Evolutionary conservation across 441 rosid genomes (phyloP).

Genomic region (Pelargonium myrrhifolium): DNA sequence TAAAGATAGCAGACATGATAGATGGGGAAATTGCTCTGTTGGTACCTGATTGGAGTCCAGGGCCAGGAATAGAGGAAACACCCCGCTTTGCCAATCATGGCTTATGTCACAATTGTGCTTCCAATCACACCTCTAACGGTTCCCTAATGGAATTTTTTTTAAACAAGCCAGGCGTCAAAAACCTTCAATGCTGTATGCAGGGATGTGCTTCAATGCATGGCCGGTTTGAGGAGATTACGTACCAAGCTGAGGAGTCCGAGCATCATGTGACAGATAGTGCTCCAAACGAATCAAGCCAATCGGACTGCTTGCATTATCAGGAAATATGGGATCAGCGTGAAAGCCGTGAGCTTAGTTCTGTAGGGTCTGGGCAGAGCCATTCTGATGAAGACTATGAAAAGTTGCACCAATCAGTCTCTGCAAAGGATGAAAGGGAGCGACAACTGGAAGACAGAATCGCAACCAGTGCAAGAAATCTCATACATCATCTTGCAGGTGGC

Average conservation of each 20-base stretch:
- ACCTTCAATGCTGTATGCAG: conserved; percentile 41
- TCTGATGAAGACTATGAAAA: conserved; percentile 69
- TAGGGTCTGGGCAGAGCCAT: conserved; percentile 56
- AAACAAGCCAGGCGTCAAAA: conserved; percentile 35
- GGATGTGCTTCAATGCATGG: conserved; percentile 80
- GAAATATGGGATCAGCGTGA: conserved; percentile 73
- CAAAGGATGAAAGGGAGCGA: conserved; percentile 19
- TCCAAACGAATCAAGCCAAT: conserved; percentile 23
- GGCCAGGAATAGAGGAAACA: conserved; percentile 60
- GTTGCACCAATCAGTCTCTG: conserved; percentile 23
- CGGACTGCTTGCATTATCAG: conserved; percentile 33
- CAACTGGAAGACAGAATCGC: conserved; percentile 23
- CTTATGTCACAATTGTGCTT: conserved; percentile 54
- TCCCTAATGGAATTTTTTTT: conserved; percentile 46
- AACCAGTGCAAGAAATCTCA: conserved; percentile 20
- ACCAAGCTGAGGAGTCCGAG: conserved; percentile 41
- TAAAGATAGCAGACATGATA: conserved; percentile 73
- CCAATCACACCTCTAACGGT: conserved; percentile 59
- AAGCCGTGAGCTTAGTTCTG: conserved; percentile 61
- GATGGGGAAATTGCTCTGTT: conserved; percentile 74
- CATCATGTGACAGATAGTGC: conserved; percentile 27
- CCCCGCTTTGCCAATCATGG: conserved; percentile 37
- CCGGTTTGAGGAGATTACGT: conserved; percentile 70
- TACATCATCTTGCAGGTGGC: conserved; percentile 26
- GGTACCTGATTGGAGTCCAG: conserved; percentile 70